Conservation (phyloP, 306 rosid species). For the Casuarina cunninghamiana region DNA sequence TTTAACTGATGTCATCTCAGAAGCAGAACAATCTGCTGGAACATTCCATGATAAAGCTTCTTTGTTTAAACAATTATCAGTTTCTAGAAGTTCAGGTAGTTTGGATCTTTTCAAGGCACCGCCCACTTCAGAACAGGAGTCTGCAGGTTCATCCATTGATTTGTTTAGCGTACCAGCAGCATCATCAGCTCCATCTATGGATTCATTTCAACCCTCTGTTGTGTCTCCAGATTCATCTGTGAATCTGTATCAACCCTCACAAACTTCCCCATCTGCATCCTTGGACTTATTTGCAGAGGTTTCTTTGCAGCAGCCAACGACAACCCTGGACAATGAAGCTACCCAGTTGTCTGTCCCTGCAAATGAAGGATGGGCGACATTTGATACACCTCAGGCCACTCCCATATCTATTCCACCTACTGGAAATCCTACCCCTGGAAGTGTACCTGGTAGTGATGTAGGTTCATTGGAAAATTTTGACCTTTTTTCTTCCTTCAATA, state of each 20-base stretch:
- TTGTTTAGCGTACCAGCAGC: conserved; percentile 52
- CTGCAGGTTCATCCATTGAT: conserved; percentile 48
- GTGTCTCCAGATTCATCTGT: conserved; percentile 31
- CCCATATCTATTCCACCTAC: conserved; percentile 25
- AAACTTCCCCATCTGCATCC: conserved; percentile 35
- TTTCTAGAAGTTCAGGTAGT: conserved; percentile 45
- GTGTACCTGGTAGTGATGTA: conserved; percentile 29
- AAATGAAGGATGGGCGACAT: conserved; percentile 86
- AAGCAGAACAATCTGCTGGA: conserved; percentile 45
- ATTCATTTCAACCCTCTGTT: conserved; percentile 46
- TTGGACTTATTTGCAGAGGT: conserved; percentile 42
- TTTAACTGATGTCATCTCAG: conserved; percentile 45
- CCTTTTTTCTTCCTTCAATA: conserved; percentile 37
- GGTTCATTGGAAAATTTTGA: conserved; percentile 45
- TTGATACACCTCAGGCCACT: conserved; percentile 52
- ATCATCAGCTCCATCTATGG: conserved; percentile 37
- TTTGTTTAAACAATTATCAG: conserved; percentile 35
- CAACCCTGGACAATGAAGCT: conserved; percentile 37
- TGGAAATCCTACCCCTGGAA: conserved; percentile 31
- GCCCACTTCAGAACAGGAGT: conserved; percentile 23
- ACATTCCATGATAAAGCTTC: conserved; percentile 37
- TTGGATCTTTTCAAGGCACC: conserved; percentile 44
- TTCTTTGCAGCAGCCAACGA: conserved; percentile 42
- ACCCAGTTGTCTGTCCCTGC: conserved; percentile 42
- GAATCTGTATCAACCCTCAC: conserved; percentile 32